A percentile compares a stretch with the other conserved stretches of the same genome.
Conservation (phyloP, 164 flowering plant genomes). For the Liquidambar formosana region DNA sequence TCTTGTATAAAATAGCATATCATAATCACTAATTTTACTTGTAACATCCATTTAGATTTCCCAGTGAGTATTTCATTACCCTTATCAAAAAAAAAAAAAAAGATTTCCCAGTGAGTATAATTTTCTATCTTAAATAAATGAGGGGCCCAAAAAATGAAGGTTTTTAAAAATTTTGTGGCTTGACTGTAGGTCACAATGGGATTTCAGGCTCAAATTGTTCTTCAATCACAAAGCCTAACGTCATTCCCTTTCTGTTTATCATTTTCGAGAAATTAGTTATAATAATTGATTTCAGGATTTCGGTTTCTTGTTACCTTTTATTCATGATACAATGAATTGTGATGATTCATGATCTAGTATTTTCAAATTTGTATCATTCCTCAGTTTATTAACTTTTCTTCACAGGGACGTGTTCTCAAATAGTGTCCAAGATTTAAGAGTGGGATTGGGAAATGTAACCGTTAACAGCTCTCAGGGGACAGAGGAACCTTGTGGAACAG, state of each 20-base stretch:
- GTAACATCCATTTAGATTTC: no score
- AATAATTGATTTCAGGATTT: not conserved
- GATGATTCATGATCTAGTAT: not conserved
- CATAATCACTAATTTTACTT: not conserved
- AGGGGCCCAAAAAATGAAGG: not conserved
- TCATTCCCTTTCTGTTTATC: not conserved
- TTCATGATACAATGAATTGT: not conserved
- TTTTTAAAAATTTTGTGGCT: not conserved
- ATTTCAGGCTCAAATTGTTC: not conserved
- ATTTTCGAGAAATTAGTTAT: not conserved
- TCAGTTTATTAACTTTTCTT: slow-evolving; percentile 3
- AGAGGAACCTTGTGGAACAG: slow-evolving; percentile 8
- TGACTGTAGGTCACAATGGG: not conserved
- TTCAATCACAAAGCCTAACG: not conserved
- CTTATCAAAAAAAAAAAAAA: no score
- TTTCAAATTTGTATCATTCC: not conserved
- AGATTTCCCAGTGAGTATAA: not conserved
- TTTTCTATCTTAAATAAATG: not conserved
- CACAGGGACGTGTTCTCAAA: slow-evolving; percentile 24
- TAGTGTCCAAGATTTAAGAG: slow-evolving; percentile 11
- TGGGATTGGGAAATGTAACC: slow-evolving; percentile 10
- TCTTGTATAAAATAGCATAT: not conserved
- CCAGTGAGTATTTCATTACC: not conserved
- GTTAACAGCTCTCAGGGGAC: slow-evolving; percentile 8
- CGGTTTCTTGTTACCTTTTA: not conserved